A percentile compares a stretch with the other conserved stretches of the same genome.
Conservation (phyloP, 495 filamentous ascomycete species). For the Bathelium albidoporum region DNA sequence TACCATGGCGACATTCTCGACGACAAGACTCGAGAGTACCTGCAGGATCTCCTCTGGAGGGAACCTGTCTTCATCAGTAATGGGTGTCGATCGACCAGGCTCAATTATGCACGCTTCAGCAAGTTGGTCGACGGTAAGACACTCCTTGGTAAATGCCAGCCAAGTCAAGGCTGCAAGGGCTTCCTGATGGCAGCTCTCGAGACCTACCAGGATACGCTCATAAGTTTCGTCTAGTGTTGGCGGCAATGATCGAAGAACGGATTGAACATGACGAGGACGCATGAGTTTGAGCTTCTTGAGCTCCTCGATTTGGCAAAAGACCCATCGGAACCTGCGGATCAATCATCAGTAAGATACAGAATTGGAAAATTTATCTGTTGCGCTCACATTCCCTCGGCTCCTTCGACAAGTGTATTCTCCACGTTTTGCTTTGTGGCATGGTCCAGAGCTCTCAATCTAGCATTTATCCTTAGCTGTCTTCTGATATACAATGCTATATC, state of each 20-base stretch:
- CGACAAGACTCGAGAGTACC: background rate
- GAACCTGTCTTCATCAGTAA: background rate
- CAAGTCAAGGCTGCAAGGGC: background rate
- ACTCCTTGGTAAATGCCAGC: background rate
- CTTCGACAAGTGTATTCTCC: background rate
- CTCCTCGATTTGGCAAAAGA: slow-evolving; percentile 3
- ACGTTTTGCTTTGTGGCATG: background rate
- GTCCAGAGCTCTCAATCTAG: background rate
- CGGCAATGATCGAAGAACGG: background rate
- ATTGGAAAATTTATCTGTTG: too few relatives aligned
- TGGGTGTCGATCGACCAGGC: background rate
- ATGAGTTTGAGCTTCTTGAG: slow-evolving; percentile 3
- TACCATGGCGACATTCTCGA: background rate
- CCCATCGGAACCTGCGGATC: slow-evolving; percentile 7
- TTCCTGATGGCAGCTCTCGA: background rate
- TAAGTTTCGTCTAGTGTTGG: slow-evolving; percentile 1
- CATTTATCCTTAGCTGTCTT: background rate
- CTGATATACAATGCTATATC: background rate
- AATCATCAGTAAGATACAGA: too few relatives aligned
- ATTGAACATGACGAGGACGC: background rate
- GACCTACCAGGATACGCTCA: background rate
- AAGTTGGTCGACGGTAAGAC: background rate
- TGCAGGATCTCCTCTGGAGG: background rate
- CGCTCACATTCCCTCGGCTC: background rate
- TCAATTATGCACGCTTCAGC: background rate